Evolutionary conservation across 1,284 basidiomycete species (phyloP), one percentile per base, ranked within the genome.

Genomic region (Puccinia polysora): DNA sequence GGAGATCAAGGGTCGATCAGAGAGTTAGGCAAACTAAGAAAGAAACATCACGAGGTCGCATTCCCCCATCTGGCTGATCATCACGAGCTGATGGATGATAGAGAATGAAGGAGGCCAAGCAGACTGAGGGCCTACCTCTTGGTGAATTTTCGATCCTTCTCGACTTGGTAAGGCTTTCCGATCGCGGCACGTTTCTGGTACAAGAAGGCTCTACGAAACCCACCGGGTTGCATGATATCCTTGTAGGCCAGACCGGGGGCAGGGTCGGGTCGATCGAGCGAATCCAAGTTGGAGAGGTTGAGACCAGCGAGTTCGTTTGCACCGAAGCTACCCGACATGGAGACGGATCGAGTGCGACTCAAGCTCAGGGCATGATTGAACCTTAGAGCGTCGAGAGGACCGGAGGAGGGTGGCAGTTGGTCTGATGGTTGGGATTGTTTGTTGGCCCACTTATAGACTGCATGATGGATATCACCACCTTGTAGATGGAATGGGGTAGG

Each of bases 21-120:
- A 98, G 95, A 6, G 91, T 94, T 2, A 84, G 83, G 7, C 97
- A 85, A 77, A 98, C n/a, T n/a, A n/a, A n/a, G n/a, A n/a, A n/a
- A n/a, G n/a, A n/a, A n/a, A n/a, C n/a, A n/a, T n/a, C n/a, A n/a
- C n/a, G n/a, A n/a, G n/a, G n/a, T n/a, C n/a, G n/a, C n/a, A n/a
- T n/a, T n/a, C n/a, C n/a, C n/a, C n/a, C n/a, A n/a, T n/a, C n/a
- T n/a, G n/a, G n/a, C n/a, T n/a, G n/a, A n/a, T n/a, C n/a, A n/a
- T n/a, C n/a, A n/a, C n/a, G n/a, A n/a, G n/a, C n/a, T n/a, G n/a
- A n/a, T n/a, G n/a, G n/a, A n/a, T n/a, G n/a, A n/a, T n/a, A n/a
- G n/a, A n/a, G n/a, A n/a, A n/a, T n/a, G n/a, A n/a, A n/a, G n/a
- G n/a, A n/a, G n/a, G n/a, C n/a, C n/a, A n/a, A n/a, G n/a, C n/a